Base-by-base conservation (phyloP, 768 basidiomycete species). In the Termitomyces heimii region DNA sequence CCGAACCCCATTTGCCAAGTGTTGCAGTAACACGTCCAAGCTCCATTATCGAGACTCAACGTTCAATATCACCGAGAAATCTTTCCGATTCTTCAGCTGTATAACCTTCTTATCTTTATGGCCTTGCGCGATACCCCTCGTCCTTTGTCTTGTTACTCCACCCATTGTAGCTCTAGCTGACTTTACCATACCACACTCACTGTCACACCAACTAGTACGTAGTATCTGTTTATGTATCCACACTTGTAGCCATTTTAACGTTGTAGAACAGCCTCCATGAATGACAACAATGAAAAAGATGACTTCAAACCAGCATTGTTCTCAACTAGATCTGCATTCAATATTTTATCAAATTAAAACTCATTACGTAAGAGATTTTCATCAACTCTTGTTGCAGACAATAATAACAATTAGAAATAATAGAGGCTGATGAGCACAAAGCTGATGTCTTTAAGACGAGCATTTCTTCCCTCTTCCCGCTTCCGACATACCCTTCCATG, bases 321-420 rank as follows among this genome's bases (percentile, higher is more conserved):
- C n/a, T n/a, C n/a, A n/a, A n/a, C n/a, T n/a, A n/a, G n/a, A n/a
- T n/a, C n/a, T n/a, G n/a, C n/a, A n/a, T n/a, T n/a, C n/a, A n/a
- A n/a, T n/a, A n/a, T n/a, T n/a, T n/a, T n/a, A n/a, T n/a, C n/a
- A n/a, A n/a, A n/a, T n/a, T n/a, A n/a, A n/a, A n/a, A n/a, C n/a
- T n/a, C n/a, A 59, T 68, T 70, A 73, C 56, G 60, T 70, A 60
- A 66, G 29, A 35, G 24, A 13, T 10, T 28, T 22, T 20, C 26
- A 53, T 31, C 31, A 35, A 6, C n/a, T n/a, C n/a, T n/a, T n/a
- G 24, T 56, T 32, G 39, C 37, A 53, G 44, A 54, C 56, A 43
- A 52, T 60, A 65, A 52, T 66, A 65, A 71, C 69, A 70, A 69
- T 71, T n/a, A 67, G 64, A 66, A 66, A 66, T 66, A 66, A 70